phyloP scores from a whole-genome alignment of 2,329 filamentous ascomycete species.

The Verticillium zaregamsianum region DNA sequence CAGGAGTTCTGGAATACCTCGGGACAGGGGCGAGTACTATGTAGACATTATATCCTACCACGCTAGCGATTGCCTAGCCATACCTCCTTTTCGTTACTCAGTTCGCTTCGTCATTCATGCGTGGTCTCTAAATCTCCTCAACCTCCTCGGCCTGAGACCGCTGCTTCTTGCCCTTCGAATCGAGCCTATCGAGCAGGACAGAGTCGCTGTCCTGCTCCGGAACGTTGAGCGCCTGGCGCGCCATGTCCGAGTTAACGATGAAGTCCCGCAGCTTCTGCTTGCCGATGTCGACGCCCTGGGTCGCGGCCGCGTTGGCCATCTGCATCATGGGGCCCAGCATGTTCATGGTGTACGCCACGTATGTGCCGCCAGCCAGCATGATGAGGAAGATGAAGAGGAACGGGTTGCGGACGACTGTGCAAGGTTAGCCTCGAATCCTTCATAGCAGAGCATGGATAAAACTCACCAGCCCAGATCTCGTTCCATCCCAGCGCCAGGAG shows the following conservation, averaged over 20 bases:
- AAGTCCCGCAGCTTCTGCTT: slow-evolving; percentile 91
- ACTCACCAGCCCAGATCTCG: slow-evolving; percentile 87
- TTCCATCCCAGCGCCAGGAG: slow-evolving; percentile 96
- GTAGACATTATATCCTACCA: slow-evolving; percentile 9
- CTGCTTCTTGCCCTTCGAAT: slow-evolving; percentile 54
- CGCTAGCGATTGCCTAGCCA: not conserved
- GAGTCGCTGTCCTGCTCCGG: slow-evolving; percentile 43
- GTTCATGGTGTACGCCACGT: slow-evolving; percentile 90
- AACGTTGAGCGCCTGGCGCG: slow-evolving; percentile 79
- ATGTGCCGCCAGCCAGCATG: slow-evolving; percentile 70
- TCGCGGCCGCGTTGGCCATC: slow-evolving; percentile 85
- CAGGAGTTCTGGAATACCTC: not conserved
- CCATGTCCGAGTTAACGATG: slow-evolving; percentile 80
- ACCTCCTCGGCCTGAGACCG: slow-evolving; percentile 44
- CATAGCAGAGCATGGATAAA: slow-evolving; percentile 2
- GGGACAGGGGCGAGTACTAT: not conserved
- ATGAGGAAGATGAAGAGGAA: slow-evolving; percentile 88
- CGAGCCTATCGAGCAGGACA: slow-evolving; percentile 57
- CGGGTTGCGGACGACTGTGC: slow-evolving; percentile 82
- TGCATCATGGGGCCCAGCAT: slow-evolving; percentile 94
- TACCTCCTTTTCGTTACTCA: not conserved
- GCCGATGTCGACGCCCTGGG: slow-evolving; percentile 84
- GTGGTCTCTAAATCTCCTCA: slow-evolving; percentile 49
- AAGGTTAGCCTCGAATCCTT: slow-evolving; percentile 8
- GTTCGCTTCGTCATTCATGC: not conserved